phyloP scores from a whole-genome alignment of 2,329 filamentous ascomycete genomes.

The Cordyceps cateniannulata region DNA sequence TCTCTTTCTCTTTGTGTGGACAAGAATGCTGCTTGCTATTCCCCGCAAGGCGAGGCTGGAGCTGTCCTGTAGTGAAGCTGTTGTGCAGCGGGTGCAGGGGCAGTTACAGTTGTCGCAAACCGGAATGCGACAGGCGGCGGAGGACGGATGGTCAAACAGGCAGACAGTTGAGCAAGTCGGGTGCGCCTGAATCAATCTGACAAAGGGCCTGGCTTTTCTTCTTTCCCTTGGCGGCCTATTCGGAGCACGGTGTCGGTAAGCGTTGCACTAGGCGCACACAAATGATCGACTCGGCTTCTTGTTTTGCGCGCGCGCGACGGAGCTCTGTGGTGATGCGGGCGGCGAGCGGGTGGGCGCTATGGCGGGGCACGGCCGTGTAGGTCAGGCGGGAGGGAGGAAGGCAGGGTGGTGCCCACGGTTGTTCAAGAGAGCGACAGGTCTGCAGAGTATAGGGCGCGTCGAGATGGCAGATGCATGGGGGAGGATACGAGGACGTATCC shows the following conservation, averaged over 20 bases:
- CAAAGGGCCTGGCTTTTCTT: too few relatives aligned
- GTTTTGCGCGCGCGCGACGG: neutral
- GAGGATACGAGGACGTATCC: neutral
- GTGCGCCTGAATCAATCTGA: too few relatives aligned
- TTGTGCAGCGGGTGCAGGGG: neutral
- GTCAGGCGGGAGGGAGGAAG: too few relatives aligned
- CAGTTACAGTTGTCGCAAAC: neutral
- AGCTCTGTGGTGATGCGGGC: neutral
- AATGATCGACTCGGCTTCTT: neutral
- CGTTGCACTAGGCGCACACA: too few relatives aligned
- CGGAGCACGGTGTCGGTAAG: too few relatives aligned
- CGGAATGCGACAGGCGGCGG: neutral
- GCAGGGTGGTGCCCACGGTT: neutral
- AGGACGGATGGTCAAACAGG: neutral
- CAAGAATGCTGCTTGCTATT: neutral
- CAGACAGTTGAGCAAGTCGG: too few relatives aligned
- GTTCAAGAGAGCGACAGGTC: slow-evolving; percentile 3
- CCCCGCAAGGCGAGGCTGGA: neutral
- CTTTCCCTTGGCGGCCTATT: too few relatives aligned
- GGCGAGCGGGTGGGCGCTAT: neutral
- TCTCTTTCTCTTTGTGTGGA: neutral
- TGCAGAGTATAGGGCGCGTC: slow-evolving; percentile 5
- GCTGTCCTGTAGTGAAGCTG: neutral
- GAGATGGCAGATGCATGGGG: slow-evolving; percentile 3
- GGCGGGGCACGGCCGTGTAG: neutral